Base-by-base conservation (phyloP, 1,139 yeast genomes). In the Meyerozyma sp. region DNA sequence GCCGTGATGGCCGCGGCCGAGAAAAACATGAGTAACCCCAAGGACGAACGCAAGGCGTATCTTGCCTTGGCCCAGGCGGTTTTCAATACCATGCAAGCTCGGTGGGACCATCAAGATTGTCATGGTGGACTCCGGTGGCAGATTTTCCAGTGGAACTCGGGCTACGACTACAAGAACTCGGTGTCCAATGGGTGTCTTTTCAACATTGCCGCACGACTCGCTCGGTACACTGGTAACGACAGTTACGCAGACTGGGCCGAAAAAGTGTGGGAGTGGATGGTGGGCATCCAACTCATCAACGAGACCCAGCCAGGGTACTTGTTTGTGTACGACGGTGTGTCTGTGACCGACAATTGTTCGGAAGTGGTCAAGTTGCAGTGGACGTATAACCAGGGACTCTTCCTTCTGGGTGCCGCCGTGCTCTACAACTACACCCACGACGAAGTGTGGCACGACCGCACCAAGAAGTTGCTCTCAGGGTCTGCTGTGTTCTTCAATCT, bases 81-180 rank as follows among this genome's bases (percentile, higher is more conserved):
- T 30, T 87, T 81, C 63, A 82, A 84, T 59, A 79, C 89, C 36
- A 82, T 87, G 85, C 77, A 81, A 45, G 68, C 74, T 11, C 73
- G 95, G 51, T 87, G 95, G 95, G 94, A 86, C 55, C 56, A 63
- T 8, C 59, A 53, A 2, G 62, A 68, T 48, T 87, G 95, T 63
- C 70, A 68, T 39, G 95, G 95, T 36, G 95, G 95, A 0, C 66
- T 87, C 46, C 74, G 95, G 63, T 87, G 95, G 95, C 95, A 87
- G 68, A 86, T 85, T 52, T 83, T 81, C 67, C 73, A 81, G 42
- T 81, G 85, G 82, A 82, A 82, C 58, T 66, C 82, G 4, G 95
- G 95, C 42, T 87, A 83, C 60, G 77, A 79, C 57, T 87, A 87
- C 66, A 87, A 87, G 61, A 87, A 87, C 62, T 72, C 90, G 26